These are phyloP conservation scores for Alectoria sarmentosa DNA, from an alignment of 495 filamentous ascomycete genomes.

Conservation along the genomic window DNA sequence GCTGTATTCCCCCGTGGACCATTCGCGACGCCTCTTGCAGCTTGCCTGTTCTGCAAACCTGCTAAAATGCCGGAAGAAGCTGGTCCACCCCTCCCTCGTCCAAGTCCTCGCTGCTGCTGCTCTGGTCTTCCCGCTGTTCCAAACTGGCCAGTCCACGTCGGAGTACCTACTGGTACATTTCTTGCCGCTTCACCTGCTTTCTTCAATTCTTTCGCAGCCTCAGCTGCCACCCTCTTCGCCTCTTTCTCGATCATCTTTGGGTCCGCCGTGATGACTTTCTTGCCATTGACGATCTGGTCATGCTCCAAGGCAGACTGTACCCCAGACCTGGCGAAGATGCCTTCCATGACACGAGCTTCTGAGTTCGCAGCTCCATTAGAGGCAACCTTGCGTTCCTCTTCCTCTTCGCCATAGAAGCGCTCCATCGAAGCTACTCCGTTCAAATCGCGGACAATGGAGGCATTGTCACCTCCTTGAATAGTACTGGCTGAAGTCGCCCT, in stretches of 20 bases:
- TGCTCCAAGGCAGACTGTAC: constrained; percentile 84
- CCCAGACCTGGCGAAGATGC: constrained; percentile 75
- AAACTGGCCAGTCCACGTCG: constrained; percentile 87
- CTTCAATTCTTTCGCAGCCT: constrained; percentile 66
- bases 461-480: constrained; percentile 20
- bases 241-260: constrained; percentile 70
- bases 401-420: constrained; percentile 41
- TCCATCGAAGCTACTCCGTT: constrained; percentile 55
- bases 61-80: constrained; percentile 51
- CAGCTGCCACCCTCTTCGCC: constrained; percentile 68
- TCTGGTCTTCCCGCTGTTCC: constrained; percentile 61
- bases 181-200: constrained; percentile 65
- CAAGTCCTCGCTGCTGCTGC: constrained; percentile 30
- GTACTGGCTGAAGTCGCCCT: constrained; percentile 14
- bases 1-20: constrained; percentile 30
- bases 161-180: constrained; percentile 67
- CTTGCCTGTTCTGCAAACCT: constrained; percentile 51
- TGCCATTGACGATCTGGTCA: constrained; percentile 73
- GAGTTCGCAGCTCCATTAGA: constrained; percentile 40
- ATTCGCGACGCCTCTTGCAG: constrained; percentile 31
- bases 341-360: constrained; percentile 69
- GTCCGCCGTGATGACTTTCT: constrained; percentile 56
- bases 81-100: constrained; percentile 35
- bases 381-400: constrained; percentile 32
- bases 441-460: constrained; percentile 38